Base-by-base conservation (phyloP, 768 basidiomycete species). In the Podaxis sp. region DNA sequence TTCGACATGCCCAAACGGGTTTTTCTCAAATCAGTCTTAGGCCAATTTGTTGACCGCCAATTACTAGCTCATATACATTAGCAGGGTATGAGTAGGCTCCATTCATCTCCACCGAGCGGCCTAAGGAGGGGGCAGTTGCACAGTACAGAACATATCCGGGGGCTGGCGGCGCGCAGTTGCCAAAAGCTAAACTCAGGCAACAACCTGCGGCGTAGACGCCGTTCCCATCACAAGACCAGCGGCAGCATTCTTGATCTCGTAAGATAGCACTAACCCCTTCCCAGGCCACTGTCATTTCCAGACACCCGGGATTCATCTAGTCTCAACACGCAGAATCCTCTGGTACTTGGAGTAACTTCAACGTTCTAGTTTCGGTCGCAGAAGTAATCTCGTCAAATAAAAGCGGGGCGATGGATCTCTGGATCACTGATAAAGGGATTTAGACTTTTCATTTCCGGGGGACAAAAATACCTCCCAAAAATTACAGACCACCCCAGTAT, bases 361-460 rank as follows among this genome's bases (percentile, higher is more conserved):
- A 26, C 20, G 20, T 22, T 50, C 22, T 28, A 50, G 49, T 50
- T 50, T 50, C 15, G 41, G 41, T 3, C 41, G 15, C n/a, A 44
- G 13, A 44, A 44, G 40, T 41, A n/a, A n/a, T 41, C 41, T 44
- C 41, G 26, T 50, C 26, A 26, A 12, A 13, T 12, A 13, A 50
- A 10, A 12, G n/a, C 49, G n/a, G 24, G 26, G 24, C 49, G 12
- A 22, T 24, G n/a, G 49, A 13, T 11, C 49, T 50, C 26, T 22
- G 26, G 49, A 11, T 3, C 49, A 50, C 58, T 37, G 24, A 59
- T 59, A 28, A 62, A 54, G 15, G 51, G 24, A 15, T 55, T 62
- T 48, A 55, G 53, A 36, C 52, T 48, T 55, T 62, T 54, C 52
- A 54, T 61, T 49, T 54, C 60, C 41, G 52, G 60, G 11, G 37